Evolutionary conservation across 2,329 filamentous ascomycete genomes (phyloP).

Genomic region (Clonostachys byssicola): DNA sequence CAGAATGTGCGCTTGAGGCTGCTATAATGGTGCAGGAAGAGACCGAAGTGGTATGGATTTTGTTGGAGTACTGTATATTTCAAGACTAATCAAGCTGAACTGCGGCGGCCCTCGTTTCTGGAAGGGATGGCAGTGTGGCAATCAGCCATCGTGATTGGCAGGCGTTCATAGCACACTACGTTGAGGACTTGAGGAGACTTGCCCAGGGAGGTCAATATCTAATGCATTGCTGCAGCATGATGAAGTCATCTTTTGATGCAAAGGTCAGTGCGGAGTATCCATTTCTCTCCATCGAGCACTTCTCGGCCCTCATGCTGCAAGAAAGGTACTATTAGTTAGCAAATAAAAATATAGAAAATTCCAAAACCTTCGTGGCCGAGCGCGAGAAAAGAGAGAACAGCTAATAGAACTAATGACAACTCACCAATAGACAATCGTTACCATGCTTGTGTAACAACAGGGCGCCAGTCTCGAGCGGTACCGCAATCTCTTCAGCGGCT

Average conservation of each 20-base stretch:
- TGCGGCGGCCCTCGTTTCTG: no score
- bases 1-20: no score
- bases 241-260: constrained; percentile 48
- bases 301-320: constrained; percentile 74
- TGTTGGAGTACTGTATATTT: no score
- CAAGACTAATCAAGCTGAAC: no score
- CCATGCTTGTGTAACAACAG: constrained; percentile 85
- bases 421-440: constrained; percentile 75
- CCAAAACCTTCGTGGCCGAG: not conserved
- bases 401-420: constrained; percentile 14
- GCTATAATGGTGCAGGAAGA: no score
- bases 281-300: constrained; percentile 79
- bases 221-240: not conserved
- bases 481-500: constrained; percentile 61
- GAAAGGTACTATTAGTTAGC: not conserved
- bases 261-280: constrained; percentile 83
- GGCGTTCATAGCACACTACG: no score
- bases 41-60: no score
- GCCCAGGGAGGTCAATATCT: no score
- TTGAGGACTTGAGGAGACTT: no score
- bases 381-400: constrained; percentile 3
- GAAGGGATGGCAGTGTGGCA: no score
- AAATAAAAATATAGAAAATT: constrained; percentile 3
- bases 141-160: no score
- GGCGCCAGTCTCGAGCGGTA: constrained; percentile 79